Base-by-base conservation (phyloP, 345 rosid genomes). In the Moricandia moricandioides region DNA sequence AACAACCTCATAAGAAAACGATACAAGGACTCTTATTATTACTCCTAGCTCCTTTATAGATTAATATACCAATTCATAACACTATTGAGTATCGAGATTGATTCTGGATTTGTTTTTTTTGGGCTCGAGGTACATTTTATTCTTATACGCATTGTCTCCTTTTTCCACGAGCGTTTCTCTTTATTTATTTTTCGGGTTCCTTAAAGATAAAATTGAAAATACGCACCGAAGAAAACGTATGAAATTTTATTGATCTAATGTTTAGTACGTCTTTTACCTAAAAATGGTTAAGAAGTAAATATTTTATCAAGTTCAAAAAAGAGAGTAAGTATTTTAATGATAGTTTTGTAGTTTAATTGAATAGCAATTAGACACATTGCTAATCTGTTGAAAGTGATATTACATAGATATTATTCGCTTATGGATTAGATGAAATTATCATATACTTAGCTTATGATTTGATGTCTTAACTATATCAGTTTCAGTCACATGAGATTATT, bases 121-220 rank as follows among this genome's bases (percentile, higher is more conserved):
- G 24, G 70, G 81, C 78, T 78, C 81, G 81, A 73, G 74, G 74
- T 54, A 68, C 24, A 49, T 49, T 9, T 16, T 16, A 16, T 16
- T 49, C 56, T 7, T 16, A 49, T 16, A 16, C 10, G 56, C 56
- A 7, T 5, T 13, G 51, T 65, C 37, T 57, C 37, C 37, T 59
- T 59, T 61, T 51, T 64, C 14, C 73, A 78, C 81, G 66, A 72
- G 81, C 69, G 68, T 51, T 37, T 77, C 67, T 17, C 40, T 13
- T 51, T 35, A 2, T 9, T 9, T 9, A 5, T 37, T 57, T 59
- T 14, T 8, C 24, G 34, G 2, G 65, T 64, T 51, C 3, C 17
- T 56, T 63, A 3, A 31, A 63, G 24, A 68, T 60, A 27, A 27
- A n/a, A 6, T 47, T 47, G 52, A 47, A 47, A n/a, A n/a, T 47